Percentiles rank a stretch among this genome's conserved stretches.
phyloP scores from a whole-genome alignment of 345 rosid genomes.

The Passiflora organensis region DNA sequence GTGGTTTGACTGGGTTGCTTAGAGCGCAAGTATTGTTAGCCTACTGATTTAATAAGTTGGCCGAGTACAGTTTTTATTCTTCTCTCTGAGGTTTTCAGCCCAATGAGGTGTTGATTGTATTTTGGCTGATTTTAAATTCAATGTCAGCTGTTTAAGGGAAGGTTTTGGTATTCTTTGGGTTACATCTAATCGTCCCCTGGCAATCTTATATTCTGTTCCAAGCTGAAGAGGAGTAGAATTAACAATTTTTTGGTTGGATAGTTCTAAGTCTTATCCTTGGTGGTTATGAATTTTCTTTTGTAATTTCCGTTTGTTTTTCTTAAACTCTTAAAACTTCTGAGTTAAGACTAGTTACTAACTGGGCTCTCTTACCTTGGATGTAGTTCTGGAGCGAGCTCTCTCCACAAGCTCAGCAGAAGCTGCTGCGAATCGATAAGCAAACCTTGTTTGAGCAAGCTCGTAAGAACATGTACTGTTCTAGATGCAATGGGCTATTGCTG shows the following conservation, averaged over 20 bases:
- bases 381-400: slow-evolving; percentile 87
- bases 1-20: too few species aligned
- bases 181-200: neutral
- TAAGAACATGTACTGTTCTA: slow-evolving; percentile 91
- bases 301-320: neutral
- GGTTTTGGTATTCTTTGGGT: neutral
- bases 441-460: slow-evolving; percentile 90
- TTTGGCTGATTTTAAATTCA: neutral
- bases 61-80: neutral
- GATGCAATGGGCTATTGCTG: slow-evolving; percentile 83
- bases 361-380: slow-evolving; percentile 16
- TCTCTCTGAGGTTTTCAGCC: neutral
- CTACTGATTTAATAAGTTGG: neutral
- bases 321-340: slow-evolving; percentile 7
- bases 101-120: neutral
- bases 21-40: slow-evolving; percentile 1
- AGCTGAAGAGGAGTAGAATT: neutral
- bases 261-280: neutral
- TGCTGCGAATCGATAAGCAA: slow-evolving; percentile 80
- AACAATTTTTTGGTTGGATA: neutral
- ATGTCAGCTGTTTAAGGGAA: neutral
- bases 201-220: neutral
- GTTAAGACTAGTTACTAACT: too few species aligned
- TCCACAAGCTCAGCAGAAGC: slow-evolving; percentile 53
- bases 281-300: neutral